Evolutionary conservation across 2,329 filamentous ascomycete genomes (phyloP), one percentile per base, ranked within the genome.

Genomic region (Exophiala mesophila): DNA sequence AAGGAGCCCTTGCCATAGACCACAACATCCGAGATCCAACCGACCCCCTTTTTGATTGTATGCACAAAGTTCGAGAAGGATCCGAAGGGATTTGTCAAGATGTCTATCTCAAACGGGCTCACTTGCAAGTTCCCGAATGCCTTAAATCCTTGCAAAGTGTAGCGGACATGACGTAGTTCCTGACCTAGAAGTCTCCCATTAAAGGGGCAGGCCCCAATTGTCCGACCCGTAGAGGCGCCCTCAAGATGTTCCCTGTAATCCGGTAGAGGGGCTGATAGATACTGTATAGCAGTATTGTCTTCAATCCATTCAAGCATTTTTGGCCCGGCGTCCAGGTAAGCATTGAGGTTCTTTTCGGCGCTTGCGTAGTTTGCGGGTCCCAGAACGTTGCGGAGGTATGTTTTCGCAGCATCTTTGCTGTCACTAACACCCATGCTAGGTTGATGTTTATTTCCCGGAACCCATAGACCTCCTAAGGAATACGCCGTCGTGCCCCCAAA

Each of bases 401-500:
- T 48, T 28, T 18, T 46, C 44, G 23, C 59, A 58, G 54, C 43
- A 9, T 56, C 51, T 2, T 40, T 24, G 38, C 49, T 59, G 49
- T 64, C 62, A 20, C 44, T 5, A 2, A 56, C 33, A 7, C 49
- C 52, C 3, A 45, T 39, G 12, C 18, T 48, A 44, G 6, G 59
- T 21, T 32, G 12, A 2, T 30, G 5, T 5, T 57, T 53, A 23
- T 57, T 60, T 38, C 57, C 56, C 2, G 64, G 63, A 8, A 66
- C 56, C 63, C 63, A 67, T 18, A 60, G 43, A 2, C 54, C 57
- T 13, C 59, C 59, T 13, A 63, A 63, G 2, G 63, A 66, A 32
- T 57, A 63, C n/a, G 55, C 55, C 7, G 62, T 55, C 1, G 63
- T 58, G 13, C 64, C 64, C 8, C 63, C 64, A 23, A 64, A 45